These are phyloP conservation scores for Lagenaria siceraria DNA, from an alignment of 306 rosid species.

Conservation along the genomic window DNA sequence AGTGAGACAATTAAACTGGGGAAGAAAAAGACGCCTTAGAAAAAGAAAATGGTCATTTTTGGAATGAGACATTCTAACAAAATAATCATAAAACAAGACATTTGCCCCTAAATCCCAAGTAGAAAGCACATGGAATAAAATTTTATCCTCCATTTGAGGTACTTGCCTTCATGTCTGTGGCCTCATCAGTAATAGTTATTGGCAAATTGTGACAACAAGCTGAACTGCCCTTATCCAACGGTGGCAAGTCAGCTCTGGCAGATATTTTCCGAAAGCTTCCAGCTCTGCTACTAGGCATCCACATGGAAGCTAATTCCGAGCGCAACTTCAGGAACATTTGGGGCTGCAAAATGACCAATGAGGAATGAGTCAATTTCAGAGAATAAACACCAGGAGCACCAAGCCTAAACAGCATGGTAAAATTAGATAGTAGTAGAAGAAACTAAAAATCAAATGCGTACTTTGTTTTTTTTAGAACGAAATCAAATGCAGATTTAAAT, in stretches of 20 bases:
- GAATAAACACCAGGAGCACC: not conserved
- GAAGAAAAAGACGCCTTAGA: not conserved
- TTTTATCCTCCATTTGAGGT: not conserved
- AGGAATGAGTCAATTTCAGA: not conserved
- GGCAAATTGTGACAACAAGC: constrained; percentile 26
- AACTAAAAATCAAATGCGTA: not conserved
- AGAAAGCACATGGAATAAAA: not conserved
- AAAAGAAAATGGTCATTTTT: not conserved
- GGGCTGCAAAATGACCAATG: constrained; percentile 51
- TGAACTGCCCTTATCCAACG: constrained; percentile 28
- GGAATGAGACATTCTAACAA: not conserved
- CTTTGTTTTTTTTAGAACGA: too few species aligned
- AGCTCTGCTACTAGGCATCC: constrained; percentile 50
- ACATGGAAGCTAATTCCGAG: constrained; percentile 87
- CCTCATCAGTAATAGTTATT: constrained; percentile 41
- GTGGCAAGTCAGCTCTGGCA: constrained; percentile 27
- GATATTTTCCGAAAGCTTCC: constrained; percentile 45
- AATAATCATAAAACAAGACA: not conserved
- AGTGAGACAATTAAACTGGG: not conserved
- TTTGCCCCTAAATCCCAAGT: not conserved
- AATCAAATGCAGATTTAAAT: not conserved
- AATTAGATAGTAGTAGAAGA: not conserved
- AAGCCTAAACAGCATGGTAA: not conserved
- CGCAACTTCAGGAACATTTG: constrained; percentile 69
- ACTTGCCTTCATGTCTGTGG: constrained; percentile 58